Base-by-base conservation (phyloP, 345 rosid genomes). In the Isatis tinctoria region DNA sequence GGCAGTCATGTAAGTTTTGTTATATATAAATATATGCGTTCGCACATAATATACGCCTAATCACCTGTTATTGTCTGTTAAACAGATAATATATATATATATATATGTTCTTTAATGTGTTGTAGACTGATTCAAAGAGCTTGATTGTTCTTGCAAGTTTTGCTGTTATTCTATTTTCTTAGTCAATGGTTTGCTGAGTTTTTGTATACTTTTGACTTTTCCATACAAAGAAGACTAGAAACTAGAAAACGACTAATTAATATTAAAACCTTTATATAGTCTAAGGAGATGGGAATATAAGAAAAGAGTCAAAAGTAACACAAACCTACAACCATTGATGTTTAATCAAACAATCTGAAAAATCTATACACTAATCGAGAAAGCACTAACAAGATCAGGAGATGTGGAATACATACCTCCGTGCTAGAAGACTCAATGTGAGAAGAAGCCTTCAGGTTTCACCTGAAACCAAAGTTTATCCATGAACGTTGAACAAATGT, bases 131-230 rank as follows among this genome's bases (percentile, higher is more conserved):
- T 65, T 72, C 77, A 59, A 59, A 30, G 45, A 72, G 35, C 51
- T 72, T 65, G 80, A 72, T 77, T 65, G 64, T 77, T 65, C 69
- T 72, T 65, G 40, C 76, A 65, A 58, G 68, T 77, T 77, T 75
- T 22, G 40, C 13, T 65, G 26, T 57, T 77, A 72, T 65, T 72
- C 27, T 71, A 58, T 77, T 2, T 22, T n/a, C 58, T 16, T 66
- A 59, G 80, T 77, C 80, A 72, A 77, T 28, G 73, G 1, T 17
- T 44, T 43, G 53, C 40, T 32, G 48, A 77, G 63, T 47, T 64
- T 51, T 18, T 49, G 41, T 39, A 16, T 32, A 48, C 49, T 33
- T 68, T 22, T 70, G 75, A 58, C 67, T 71, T 71, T 77, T 64
- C 22, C 44, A 20, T 28, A 57, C 9, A 47, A 30, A 56, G 53